Evolutionary conservation across 2,329 filamentous ascomycete species (phyloP).

Genomic region (Trichothecium sympodiale): DNA sequence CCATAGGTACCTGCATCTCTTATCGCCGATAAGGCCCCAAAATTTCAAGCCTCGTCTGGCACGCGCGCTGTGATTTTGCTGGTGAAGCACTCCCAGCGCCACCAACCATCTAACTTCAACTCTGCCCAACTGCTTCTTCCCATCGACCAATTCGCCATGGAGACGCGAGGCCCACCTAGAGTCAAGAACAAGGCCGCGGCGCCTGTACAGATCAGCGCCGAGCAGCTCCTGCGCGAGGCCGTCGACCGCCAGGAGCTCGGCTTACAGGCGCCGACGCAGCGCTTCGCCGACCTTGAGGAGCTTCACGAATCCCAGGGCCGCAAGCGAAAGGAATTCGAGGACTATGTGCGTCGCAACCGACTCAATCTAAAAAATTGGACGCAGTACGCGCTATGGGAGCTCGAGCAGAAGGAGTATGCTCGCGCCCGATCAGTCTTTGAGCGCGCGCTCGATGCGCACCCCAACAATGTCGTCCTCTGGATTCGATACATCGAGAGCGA

Average conservation of each 20-base stretch:
- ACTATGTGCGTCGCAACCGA: slow-evolving; percentile 90
- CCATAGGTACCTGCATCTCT: neutral
- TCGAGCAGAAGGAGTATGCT: slow-evolving; percentile 94
- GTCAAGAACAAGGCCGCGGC: slow-evolving; percentile 98
- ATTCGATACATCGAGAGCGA: slow-evolving; percentile 90
- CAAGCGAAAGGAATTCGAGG: slow-evolving; percentile 93
- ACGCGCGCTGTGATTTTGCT: too few relatives aligned
- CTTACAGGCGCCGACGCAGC: slow-evolving; percentile 82
- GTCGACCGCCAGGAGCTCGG: slow-evolving; percentile 89
- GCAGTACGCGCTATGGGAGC: slow-evolving; percentile 93
- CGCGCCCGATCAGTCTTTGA: slow-evolving; percentile 91
- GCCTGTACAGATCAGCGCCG: slow-evolving; percentile 83
- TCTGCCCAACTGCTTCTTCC: neutral
- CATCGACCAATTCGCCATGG: slow-evolving; percentile 47
- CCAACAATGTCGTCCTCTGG: slow-evolving; percentile 80
- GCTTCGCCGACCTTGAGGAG: slow-evolving; percentile 93
- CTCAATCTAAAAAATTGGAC: slow-evolving; percentile 99
- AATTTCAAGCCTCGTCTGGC: slow-evolving; percentile 2
- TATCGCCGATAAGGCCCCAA: slow-evolving; percentile 5
- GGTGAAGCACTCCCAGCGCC: neutral
- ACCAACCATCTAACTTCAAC: neutral
- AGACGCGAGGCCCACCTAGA: slow-evolving; percentile 82
- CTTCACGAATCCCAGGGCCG: slow-evolving; percentile 94
- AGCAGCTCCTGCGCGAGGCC: slow-evolving; percentile 93
- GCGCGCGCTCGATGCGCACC: slow-evolving; percentile 82